phyloP scores from a whole-genome alignment of 345 rosid genomes.

The Rhodamnia argentea region DNA sequence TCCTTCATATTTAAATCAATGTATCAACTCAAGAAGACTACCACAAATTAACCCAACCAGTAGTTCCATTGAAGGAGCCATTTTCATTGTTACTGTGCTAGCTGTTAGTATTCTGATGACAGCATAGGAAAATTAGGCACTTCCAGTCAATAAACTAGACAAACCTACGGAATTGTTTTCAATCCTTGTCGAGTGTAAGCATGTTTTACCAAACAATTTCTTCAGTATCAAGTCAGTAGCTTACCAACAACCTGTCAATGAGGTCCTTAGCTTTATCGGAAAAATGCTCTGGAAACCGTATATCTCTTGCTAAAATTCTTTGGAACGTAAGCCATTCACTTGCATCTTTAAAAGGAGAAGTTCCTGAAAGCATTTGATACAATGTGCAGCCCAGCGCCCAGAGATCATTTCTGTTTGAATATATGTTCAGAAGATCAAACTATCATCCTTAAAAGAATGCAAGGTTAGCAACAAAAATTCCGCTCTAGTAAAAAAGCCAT shows the following conservation, averaged over 20 bases:
- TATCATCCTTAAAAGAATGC: neutral
- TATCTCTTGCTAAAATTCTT: constrained; percentile 87
- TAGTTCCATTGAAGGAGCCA: neutral
- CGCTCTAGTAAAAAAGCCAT: neutral
- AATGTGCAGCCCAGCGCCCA: constrained; percentile 99
- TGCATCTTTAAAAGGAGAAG: constrained; percentile 94
- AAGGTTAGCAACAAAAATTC: neutral
- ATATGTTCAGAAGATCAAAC: constrained; percentile 1
- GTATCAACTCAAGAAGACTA: neutral
- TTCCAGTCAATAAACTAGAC: neutral
- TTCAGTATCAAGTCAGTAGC: constrained; percentile 10
- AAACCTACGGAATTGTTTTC: neutral
- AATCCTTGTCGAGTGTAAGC: neutral
- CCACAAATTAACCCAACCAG: neutral
- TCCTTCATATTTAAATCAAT: neutral
- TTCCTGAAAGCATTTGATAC: constrained; percentile 99
- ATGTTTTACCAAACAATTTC: neutral
- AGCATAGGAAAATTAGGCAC: neutral
- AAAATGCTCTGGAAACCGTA: constrained; percentile 84
- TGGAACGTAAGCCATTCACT: constrained; percentile 99
- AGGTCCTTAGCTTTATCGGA: constrained; percentile 84
- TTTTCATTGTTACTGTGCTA: too few species aligned
- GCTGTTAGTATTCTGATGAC: neutral
- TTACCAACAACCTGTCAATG: constrained; percentile 75
- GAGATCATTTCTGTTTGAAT: constrained; percentile 81